Evolutionary conservation across 1,139 yeast species (phyloP), one percentile per base, ranked within the genome.

Genomic region (Diutina neorugosa): DNA sequence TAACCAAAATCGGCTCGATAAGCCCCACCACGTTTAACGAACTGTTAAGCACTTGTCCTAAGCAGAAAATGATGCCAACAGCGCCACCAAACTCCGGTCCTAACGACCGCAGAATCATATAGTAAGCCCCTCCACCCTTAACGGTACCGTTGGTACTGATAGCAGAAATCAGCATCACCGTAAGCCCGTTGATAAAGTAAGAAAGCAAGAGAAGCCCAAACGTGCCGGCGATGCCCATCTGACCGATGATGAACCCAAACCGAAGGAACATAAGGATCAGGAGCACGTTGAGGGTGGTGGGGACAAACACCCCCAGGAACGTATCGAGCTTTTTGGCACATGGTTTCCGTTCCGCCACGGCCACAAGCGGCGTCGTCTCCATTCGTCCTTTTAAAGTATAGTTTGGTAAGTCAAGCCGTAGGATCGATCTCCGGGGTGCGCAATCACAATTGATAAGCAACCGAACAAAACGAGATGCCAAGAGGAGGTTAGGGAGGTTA

Each of bases 21-120:
- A 85, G 74, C 66, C 94, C 94, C 8, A 86, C 90, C 53, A 85
- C 91, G 61, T 86, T 86, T 75, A 86, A 76, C 46, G 91, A 81
- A 52, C 89, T 76, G 63, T 86, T 86, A 54, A 86, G 69, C 37
- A 84, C 83, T 65, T 86, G 94, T 0, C 94, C 94, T 54, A 85
- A 72, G 61, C 81, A 86, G 63, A 86, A 85, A 27, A 86, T 85
- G 41, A 86, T 71, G 0, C 94, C 94, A 56, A 86, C 85, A 2
- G 93, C 84, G 3, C 93, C 93, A 40, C 94, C 94, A 65, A 86
- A 86, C 61, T 86, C 94, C 2, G 90, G 91, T 0, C 94, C 94
- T 57, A 86, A 68, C 44, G 89, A 82, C 61, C 94, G 69, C 16
- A 89, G 82, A 50, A 86, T 83, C 91, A 86, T 86, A 60, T 84